These are phyloP conservation scores for Posidonia australis DNA, from an alignment of 106 monocot species.

Conservation along the genomic window DNA sequence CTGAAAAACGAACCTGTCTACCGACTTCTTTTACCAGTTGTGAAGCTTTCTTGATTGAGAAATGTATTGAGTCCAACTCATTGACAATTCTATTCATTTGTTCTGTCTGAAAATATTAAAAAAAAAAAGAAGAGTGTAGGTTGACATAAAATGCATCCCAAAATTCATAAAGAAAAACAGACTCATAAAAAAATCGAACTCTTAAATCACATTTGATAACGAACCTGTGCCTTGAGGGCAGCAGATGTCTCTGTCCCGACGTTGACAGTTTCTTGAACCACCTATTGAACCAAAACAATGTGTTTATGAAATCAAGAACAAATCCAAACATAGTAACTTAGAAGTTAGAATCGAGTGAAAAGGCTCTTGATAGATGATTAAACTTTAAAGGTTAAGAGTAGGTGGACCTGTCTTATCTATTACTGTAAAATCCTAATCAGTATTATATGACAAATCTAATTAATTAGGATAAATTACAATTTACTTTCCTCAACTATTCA, in stretches of 20 bases:
- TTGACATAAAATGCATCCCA: neutral
- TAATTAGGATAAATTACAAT: too few relatives aligned
- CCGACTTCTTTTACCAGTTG: conserved; percentile 83
- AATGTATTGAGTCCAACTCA: conserved; percentile 85
- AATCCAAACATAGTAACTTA: neutral
- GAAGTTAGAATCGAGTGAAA: neutral
- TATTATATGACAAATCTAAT: too few relatives aligned
- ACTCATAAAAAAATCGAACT: neutral
- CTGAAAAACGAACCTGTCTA: conserved; percentile 42
- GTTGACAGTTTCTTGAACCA: conserved; percentile 75
- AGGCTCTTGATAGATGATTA: too few relatives aligned
- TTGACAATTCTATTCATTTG: conserved; percentile 98
- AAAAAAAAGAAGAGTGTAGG: neutral
- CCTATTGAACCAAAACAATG: conserved; percentile 22
- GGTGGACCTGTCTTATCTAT: too few relatives aligned
- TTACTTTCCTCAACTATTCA: too few relatives aligned
- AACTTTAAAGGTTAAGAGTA: too few relatives aligned
- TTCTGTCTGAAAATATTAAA: conserved; percentile 48
- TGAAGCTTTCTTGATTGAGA: conserved; percentile 92
- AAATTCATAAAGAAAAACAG: neutral
- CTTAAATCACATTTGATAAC: conserved; percentile 2
- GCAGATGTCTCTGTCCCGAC: conserved; percentile 77
- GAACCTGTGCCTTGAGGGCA: conserved; percentile 88
- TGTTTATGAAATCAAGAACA: neutral
- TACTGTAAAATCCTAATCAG: too few relatives aligned